Evolutionary conservation across 768 basidiomycete species (phyloP).

Genomic region (Tylopilus sp.): DNA sequence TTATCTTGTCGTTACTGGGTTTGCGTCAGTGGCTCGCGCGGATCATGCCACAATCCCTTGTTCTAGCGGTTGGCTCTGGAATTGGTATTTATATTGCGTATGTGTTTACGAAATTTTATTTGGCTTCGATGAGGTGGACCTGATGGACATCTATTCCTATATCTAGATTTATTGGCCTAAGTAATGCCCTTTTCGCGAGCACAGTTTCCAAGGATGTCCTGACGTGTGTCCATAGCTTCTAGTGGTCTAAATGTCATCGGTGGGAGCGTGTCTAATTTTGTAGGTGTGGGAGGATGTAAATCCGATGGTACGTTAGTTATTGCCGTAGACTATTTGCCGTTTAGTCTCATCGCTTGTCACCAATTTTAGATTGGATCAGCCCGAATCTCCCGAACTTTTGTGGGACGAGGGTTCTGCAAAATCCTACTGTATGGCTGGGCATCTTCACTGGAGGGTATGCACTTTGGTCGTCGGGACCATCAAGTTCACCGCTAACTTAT

Average conservation of each 20-base stretch:
- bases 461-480: background rate
- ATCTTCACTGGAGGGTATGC: slow-evolving; percentile 78
- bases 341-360: slow-evolving; percentile 7
- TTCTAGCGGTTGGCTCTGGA: slow-evolving; percentile 80
- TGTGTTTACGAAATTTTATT: slow-evolving; percentile 26
- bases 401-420: slow-evolving; percentile 57
- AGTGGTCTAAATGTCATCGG: slow-evolving; percentile 74
- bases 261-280: slow-evolving; percentile 64
- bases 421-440: slow-evolving; percentile 85
- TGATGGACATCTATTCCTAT: slow-evolving; percentile 14
- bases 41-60: slow-evolving; percentile 84
- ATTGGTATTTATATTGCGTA: slow-evolving; percentile 87
- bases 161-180: slow-evolving; percentile 68
- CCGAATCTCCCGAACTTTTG: slow-evolving; percentile 57
- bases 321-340: background rate
- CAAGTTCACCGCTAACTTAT: slow-evolving; percentile 3
- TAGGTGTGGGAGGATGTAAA: slow-evolving; percentile 74
- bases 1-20: slow-evolving; percentile 74
- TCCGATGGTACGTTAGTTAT: slow-evolving; percentile 38
- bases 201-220: background rate
- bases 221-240: slow-evolving; percentile 39
- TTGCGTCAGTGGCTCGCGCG: slow-evolving; percentile 88
- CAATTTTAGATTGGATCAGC: slow-evolving; percentile 39
- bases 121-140: background rate
- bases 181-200: slow-evolving; percentile 33